Base-by-base conservation (phyloP, 2,329 filamentous ascomycete species). In the Apiospora phragmitis region DNA sequence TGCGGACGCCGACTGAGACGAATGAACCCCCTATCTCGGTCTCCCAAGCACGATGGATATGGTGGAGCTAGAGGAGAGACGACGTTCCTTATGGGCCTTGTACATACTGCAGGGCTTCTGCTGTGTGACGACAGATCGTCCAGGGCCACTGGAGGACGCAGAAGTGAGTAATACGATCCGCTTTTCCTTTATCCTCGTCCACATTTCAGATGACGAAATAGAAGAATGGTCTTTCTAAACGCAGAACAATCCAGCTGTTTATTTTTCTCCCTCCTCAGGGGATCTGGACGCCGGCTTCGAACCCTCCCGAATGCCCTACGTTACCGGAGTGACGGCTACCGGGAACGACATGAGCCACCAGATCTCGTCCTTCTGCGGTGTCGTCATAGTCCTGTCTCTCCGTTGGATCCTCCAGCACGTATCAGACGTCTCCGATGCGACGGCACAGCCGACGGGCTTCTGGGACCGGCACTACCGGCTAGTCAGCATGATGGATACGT, bases 361-460 rank as follows among this genome's bases (percentile, higher is more conserved):
- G 3, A 32, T 47, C 24, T 72, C 72, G 24, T 73, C 71, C 45
- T 71, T 70, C 32, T 71, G 69, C 35, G 72, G 72, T 35, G 69
- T 71, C 16, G 67, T 73, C 5, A 72, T 73, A 62, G 72, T 73
- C 8, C 68, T 72, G 14, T 51, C 72, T 32, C 59, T 72, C 7
- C 70, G 68, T 29, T 70, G 72, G 59, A 71, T 73, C 35, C 65
- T 70, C 16, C 69, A 72, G 59, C 26, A 38, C 26, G 55, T 18
- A 38, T 14, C 59, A 24, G 24, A 26, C 43, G 26, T 21, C 11
- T 16, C n/a, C 8, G 42, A 67, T 26, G 12, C 38, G 41, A 35
- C 42, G 4, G 45, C 26, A 62, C 55, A 32, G 24, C 55, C 55
- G 21, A 18, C 16, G 18, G 68, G 71, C 12, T 73, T 72, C 62